phyloP scores from a whole-genome alignment of 768 basidiomycete species.

The Termitomyces sp. region DNA sequence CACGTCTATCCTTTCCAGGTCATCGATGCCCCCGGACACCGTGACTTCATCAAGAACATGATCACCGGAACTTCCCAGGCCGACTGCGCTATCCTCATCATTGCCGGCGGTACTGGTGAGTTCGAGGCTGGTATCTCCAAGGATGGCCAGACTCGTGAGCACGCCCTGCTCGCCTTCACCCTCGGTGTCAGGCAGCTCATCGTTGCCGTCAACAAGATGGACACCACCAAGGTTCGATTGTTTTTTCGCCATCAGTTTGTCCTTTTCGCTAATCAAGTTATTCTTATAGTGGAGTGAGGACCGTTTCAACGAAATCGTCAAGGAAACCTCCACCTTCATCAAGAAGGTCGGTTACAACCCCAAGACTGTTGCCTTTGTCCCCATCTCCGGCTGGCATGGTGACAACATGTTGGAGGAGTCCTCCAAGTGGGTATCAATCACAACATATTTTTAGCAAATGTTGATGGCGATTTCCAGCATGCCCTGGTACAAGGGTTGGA shows the following conservation, averaged over 20 bases:
- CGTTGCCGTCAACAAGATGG: slow-evolving; percentile 99
- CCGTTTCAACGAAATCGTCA: slow-evolving; percentile 99
- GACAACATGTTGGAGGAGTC: slow-evolving; percentile 99
- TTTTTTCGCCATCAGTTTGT: background rate
- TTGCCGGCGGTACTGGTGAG: slow-evolving; percentile 98
- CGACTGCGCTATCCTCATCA: slow-evolving; percentile 99
- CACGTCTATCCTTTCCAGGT: slow-evolving; percentile 45
- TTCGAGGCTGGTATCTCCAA: slow-evolving; percentile 99
- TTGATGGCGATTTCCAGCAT: slow-evolving; percentile 52
- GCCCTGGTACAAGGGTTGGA: slow-evolving; percentile 99
- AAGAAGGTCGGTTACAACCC: slow-evolving; percentile 99
- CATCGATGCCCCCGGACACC: slow-evolving; percentile 99
- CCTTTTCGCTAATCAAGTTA: background rate
- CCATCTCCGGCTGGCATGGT: slow-evolving; percentile 99
- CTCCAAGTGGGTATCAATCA: slow-evolving; percentile 55
- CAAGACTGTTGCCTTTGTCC: slow-evolving; percentile 96
- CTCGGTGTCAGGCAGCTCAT: slow-evolving; percentile 99
- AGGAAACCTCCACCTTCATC: slow-evolving; percentile 96
- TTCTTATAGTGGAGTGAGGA: slow-evolving; percentile 90
- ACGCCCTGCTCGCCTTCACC: slow-evolving; percentile 99
- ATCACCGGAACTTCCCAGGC: slow-evolving; percentile 99
- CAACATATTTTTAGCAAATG: background rate
- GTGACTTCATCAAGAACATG: slow-evolving; percentile 99
- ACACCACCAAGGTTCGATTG: slow-evolving; percentile 83
- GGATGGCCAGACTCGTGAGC: slow-evolving; percentile 99